Base-by-base conservation (phyloP, 2,329 filamentous ascomycete genomes). In the Monascus ruber region DNA sequence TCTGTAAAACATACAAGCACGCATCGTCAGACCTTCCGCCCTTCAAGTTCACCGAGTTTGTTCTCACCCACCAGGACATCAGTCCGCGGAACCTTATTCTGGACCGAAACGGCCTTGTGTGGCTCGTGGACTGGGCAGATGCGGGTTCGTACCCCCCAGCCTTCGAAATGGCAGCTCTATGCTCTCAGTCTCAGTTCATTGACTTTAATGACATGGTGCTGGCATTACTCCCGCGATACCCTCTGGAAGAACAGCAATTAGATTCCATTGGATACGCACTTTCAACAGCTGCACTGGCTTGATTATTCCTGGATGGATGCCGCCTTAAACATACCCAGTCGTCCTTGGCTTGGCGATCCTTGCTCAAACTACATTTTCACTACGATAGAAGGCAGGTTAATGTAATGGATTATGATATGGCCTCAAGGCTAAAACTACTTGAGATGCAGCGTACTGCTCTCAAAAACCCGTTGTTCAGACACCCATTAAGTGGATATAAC, bases 141-240 rank as follows among this genome's bases (percentile, higher is more conserved):
- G 40, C 50, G 5, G 43, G 45, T 41, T 42, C 50, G 29, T 55
- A 54, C 44, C 49, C 50, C 8, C 47, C 45, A n/a, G 49, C 33
- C 8, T 50, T 53, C 34, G 47, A 50, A 40, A 47, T 26, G 9
- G 47, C 45, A 31, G 44, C 48, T 11, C 34, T 51, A 31, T 33
- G 29, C 10, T 39, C 31, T 25, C 44, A 47, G 37, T 33, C 35
- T 5, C 36, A 31, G n/a, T 54, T 54, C 34, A 24, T 35, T n/a
- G 39, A 50, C 34, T 51, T 53, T 26, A 49, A 47, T 35, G 39
- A 46, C 24, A 39, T 44, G 37, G 42, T 49, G 6, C 34, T 51
- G 28, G 42, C 45, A 11, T 6, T 43, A 5, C 35, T 52, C 9
- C 43, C 45, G 36, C 40, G 44, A 8, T 47, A 43, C 27, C 44